A percentile compares a stretch with the other conserved stretches of the same genome.
Conservation (phyloP, 371 early-diverging fungal species). For the Choanephora cucurbitarum region DNA sequence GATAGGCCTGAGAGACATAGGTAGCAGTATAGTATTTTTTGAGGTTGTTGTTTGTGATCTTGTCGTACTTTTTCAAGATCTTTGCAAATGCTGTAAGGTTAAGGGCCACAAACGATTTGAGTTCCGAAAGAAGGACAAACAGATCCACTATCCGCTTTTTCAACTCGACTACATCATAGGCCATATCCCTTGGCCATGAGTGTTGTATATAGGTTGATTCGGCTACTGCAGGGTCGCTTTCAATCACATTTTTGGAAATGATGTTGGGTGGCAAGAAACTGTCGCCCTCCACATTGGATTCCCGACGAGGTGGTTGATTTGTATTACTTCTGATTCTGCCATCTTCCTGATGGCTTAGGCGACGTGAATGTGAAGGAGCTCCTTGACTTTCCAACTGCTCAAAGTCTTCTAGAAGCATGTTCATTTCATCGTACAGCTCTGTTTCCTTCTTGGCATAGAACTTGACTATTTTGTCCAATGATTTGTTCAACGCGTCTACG, state of each 20-base stretch:
- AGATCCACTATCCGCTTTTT: conserved; percentile 60
- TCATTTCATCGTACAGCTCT: conserved; percentile 69
- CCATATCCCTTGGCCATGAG: conserved; percentile 24
- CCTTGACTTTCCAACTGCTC: conserved; percentile 15
- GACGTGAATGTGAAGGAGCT: conserved; percentile 7
- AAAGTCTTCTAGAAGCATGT: conserved; percentile 49
- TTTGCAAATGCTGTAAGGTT: conserved; percentile 96
- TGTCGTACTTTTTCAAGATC: conserved; percentile 97
- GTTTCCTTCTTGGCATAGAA: conserved; percentile 86
- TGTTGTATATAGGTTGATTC: neutral
- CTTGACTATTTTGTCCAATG: conserved; percentile 75
- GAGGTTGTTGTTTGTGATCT: conserved; percentile 72
- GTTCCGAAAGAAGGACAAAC: conserved; percentile 80
- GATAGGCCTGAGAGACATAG: conserved; percentile 62
- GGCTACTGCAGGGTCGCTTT: conserved; percentile 24
- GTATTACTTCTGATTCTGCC: conserved; percentile 16
- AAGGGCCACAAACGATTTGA: conserved; percentile 88
- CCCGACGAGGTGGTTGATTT: conserved; percentile 40
- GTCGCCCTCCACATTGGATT: conserved; percentile 40
- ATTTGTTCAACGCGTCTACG: conserved; percentile 72
- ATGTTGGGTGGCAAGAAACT: conserved; percentile 47
- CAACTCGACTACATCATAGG: conserved; percentile 48
- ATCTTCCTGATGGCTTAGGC: conserved; percentile 3
- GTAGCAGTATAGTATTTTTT: conserved; percentile 51
- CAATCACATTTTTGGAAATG: conserved; percentile 40